Evolutionary conservation across 257 asterid genomes (phyloP), one percentile per base, ranked within the genome.

Genomic region (Leonotis leonurus): DNA sequence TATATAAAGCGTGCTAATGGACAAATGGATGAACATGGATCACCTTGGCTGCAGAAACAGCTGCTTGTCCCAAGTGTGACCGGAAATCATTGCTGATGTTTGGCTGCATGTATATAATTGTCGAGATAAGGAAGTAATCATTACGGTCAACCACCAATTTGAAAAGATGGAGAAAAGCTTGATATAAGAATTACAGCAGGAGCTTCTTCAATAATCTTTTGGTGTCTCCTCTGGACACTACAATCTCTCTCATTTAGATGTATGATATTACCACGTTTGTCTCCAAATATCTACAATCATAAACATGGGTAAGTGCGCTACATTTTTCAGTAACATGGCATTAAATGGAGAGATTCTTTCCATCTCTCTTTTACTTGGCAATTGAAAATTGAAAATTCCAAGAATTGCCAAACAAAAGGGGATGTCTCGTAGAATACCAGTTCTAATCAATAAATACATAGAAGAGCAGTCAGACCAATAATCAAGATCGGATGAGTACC

Each of bases 181-280:
- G 10, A 55, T 43, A 57, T 52, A 65, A 59, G 73, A 53, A 74
- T 66, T 93, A 93, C 99, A 64, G 99, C 99, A 16, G 99, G 99
- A 71, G 99, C 99, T 89, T 93, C 99, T 81, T 93, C 97, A 73
- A 93, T 93, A 73, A 93, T 93, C 82, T 93, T 93, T 78, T 93
- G 99, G 72, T 93, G 99, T 70, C 99, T 89, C 84, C 99, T 80
- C 76, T 93, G 99, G 56, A 93, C 89, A 69, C 99, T 89, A 85
- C 99, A 93, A 69, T 93, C 99, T 79, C 99, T 87, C 79, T 93
- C 99, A 36, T 89, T 82, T 40, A 93, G 91, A 83, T 93, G 94
- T 76, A 93, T 79, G 54, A 87, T 73, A 70, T 89, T 81, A 21
- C 97, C 96, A 59, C 77, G 84, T 71, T 78, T 93, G 81, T 93